Base-by-base conservation (phyloP, 805 yeast species). In the Cyberlindnera nakhonratchasimensis region DNA sequence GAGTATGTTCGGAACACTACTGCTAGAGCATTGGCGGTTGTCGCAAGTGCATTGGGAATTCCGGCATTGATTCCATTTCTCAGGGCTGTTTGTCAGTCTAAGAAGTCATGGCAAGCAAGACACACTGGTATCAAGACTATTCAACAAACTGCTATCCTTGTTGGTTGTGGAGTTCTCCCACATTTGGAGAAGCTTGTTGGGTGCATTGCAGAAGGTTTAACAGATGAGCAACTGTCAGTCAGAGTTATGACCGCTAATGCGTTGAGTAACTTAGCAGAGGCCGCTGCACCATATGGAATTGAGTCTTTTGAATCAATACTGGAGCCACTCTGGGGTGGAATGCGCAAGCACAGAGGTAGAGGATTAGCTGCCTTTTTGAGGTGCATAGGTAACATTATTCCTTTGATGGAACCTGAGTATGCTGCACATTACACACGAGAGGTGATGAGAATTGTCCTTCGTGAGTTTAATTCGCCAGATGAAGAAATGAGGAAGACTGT, bases 281-380 rank as follows among this genome's bases (percentile, higher is more conserved):
- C 86, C 7, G 77, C 88, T 4, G 70, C 77, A 18, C 98, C 98
- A 0, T 87, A 84, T 63, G 99, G 98, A 34, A 83, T 86, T 42
- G 96, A 87, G 53, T 79, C 91, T 0, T 90, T 91, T 59, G 95
- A 89, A 53, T 37, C 29, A 2, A 63, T 65, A 0, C 57, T 91
- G 26, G 91, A 86, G 42, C 85, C 88, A 0, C 64, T 87, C 6
- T 89, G 96, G 96, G 63, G 67, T 10, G 96, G 96, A 5, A 74
- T 87, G 19, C 73, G 79, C 34, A 72, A 72, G 29, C 93, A 86
- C 48, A 69, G 96, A 47, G 97, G 97, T 5, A 77, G 79, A 52
- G 72, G 80, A 0, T 68, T 89, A 38, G 84, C 96, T 0, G 79
- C 87, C 2, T 87, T 84, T 55, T 58, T 91, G 47, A 79, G 77